Evolutionary conservation across 2,329 filamentous ascomycete species (phyloP).

Genomic region (Verticillium tricorpus): DNA sequence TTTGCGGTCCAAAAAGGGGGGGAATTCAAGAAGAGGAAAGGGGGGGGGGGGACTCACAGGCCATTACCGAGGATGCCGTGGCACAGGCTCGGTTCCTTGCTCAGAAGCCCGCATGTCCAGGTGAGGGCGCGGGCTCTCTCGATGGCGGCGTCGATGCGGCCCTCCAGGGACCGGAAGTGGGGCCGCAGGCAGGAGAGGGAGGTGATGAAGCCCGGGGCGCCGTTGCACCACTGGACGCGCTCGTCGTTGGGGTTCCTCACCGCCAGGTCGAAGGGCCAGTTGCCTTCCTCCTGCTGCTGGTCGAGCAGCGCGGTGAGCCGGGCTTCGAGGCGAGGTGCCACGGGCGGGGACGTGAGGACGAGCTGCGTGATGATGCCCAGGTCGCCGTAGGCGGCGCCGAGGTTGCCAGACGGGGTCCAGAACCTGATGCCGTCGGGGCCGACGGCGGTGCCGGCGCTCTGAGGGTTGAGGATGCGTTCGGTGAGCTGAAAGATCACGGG

Average conservation of each 20-base stretch:
- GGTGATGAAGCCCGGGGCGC: slow-evolving; percentile 57
- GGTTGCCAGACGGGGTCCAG: slow-evolving; percentile 58
- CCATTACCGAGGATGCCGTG: slow-evolving; percentile 64
- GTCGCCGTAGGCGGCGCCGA: slow-evolving; percentile 64
- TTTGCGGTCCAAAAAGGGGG: too few relatives aligned
- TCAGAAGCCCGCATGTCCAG: slow-evolving; percentile 54
- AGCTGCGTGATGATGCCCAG: slow-evolving; percentile 70
- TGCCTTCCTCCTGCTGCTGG: slow-evolving; percentile 56
- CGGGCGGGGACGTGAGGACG: slow-evolving; percentile 50
- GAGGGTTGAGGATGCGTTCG: slow-evolving; percentile 48
- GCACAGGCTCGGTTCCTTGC: slow-evolving; percentile 61
- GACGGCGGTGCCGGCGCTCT: slow-evolving; percentile 24
- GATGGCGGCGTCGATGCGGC: slow-evolving; percentile 49
- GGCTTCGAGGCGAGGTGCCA: slow-evolving; percentile 48
- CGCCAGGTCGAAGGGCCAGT: slow-evolving; percentile 51
- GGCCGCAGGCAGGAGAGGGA: slow-evolving; percentile 47
- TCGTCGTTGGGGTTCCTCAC: slow-evolving; percentile 31
- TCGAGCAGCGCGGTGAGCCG: slow-evolving; percentile 52
- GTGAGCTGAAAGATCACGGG: slow-evolving; percentile 52
- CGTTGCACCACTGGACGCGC: slow-evolving; percentile 64
- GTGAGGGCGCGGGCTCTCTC: slow-evolving; percentile 46
- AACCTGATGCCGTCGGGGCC: slow-evolving; percentile 47
- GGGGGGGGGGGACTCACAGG: slow-evolving; percentile 38
- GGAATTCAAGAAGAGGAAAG: neutral
- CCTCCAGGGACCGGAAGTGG: slow-evolving; percentile 49